Evolutionary conservation across 2,329 filamentous ascomycete species (phyloP).

Genomic region (Aspergillus carbonarius): DNA sequence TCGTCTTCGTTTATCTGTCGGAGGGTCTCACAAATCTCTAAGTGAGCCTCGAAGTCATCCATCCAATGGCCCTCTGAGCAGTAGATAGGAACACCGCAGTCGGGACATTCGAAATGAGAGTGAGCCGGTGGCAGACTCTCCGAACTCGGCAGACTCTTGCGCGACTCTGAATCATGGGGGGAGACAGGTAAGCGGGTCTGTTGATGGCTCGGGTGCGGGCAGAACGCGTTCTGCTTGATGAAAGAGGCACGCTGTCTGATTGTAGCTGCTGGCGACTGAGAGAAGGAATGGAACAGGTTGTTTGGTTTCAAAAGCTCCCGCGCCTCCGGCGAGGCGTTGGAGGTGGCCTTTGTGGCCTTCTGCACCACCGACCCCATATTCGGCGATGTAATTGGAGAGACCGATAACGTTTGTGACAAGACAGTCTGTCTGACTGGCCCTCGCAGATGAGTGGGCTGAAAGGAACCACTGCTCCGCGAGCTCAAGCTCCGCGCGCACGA

Average conservation of each 20-base stretch:
- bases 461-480: slow-evolving; percentile 25
- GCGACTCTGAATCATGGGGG: slow-evolving; percentile 62
- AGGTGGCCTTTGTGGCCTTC: slow-evolving; percentile 27
- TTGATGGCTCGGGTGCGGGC: slow-evolving; percentile 84
- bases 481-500: slow-evolving; percentile 30
- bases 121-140: slow-evolving; percentile 67
- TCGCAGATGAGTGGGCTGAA: slow-evolving; percentile 18
- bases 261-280: slow-evolving; percentile 80
- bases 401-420: not conserved
- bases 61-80: slow-evolving; percentile 95
- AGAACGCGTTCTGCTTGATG: slow-evolving; percentile 91
- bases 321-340: slow-evolving; percentile 23
- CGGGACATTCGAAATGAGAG: slow-evolving; percentile 90
- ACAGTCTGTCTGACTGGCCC: slow-evolving; percentile 20
- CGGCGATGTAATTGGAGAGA: slow-evolving; percentile 9
- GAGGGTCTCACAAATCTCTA: slow-evolving; percentile 88
- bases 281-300: slow-evolving; percentile 92
- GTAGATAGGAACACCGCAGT: slow-evolving; percentile 91
- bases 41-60: slow-evolving; percentile 88
- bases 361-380: slow-evolving; percentile 24
- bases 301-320: slow-evolving; percentile 61
- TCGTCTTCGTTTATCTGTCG: slow-evolving; percentile 97
- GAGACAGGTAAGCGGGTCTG: slow-evolving; percentile 68
- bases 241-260: slow-evolving; percentile 86
- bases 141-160: slow-evolving; percentile 47